A percentile compares a stretch with the other conserved stretches of the same genome.
Conservation (phyloP, 2,329 filamentous ascomycete species). For the Fusarium humuli region DNA sequence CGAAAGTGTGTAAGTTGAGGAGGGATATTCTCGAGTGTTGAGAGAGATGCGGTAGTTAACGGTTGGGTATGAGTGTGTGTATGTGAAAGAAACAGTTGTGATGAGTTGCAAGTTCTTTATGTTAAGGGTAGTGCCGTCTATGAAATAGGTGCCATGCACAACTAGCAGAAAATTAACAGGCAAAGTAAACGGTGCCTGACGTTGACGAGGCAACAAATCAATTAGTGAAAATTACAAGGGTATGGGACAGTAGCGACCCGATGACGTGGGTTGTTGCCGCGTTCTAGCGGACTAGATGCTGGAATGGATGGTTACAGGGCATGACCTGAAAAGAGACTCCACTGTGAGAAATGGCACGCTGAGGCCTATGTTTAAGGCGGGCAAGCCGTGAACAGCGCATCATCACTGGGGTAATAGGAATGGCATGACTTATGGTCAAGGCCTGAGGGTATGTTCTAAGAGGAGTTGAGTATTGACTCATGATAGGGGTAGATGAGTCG, state of each 20-base stretch:
- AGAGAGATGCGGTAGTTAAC: neutral
- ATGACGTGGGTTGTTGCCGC: conserved; percentile 22
- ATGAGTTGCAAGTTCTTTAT: conserved; percentile 30
- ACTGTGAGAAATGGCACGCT: conserved; percentile 38
- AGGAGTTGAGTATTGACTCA: conserved; percentile 18
- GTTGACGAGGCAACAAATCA: conserved; percentile 46
- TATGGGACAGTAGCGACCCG: conserved; percentile 12
- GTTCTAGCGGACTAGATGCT: conserved; percentile 17
- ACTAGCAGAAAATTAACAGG: conserved; percentile 28
- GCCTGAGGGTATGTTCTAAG: neutral
- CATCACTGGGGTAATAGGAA: conserved; percentile 44
- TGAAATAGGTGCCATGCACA: conserved; percentile 33
- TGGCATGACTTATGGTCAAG: conserved; percentile 20
- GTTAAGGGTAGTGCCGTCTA: conserved; percentile 14
- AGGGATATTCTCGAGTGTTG: conserved; percentile 2
- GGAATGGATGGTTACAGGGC: conserved; percentile 28
- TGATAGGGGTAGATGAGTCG: neutral
- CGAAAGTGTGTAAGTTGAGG: neutral
- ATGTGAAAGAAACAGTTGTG: conserved; percentile 11
- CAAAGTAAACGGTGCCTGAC: conserved; percentile 39
- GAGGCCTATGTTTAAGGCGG: conserved; percentile 8
- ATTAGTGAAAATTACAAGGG: conserved; percentile 29
- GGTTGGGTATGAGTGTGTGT: conserved; percentile 6
- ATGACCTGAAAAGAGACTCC: neutral
- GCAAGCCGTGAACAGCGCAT: conserved; percentile 38